phyloP scores from a whole-genome alignment of 495 filamentous ascomycete genomes.

The Neurospora sublineolata region DNA sequence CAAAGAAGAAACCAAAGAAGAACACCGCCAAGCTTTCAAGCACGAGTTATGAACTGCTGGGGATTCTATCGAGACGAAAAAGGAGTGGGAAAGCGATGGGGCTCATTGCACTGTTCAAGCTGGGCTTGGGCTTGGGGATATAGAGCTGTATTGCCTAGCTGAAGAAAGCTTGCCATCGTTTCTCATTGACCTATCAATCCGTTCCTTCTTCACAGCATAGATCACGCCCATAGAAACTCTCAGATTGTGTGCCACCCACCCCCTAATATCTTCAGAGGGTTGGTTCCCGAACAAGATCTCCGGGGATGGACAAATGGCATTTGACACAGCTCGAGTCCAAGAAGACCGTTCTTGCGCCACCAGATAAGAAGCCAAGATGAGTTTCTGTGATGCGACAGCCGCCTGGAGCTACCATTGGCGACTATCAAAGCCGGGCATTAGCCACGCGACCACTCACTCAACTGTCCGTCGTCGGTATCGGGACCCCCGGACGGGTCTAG shows the following conservation, averaged over 20 bases:
- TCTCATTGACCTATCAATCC: neutral
- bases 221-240: neutral
- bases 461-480: neutral
- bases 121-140: neutral
- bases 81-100: neutral
- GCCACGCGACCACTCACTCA: neutral
- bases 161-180: neutral
- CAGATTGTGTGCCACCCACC: neutral
- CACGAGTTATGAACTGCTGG: neutral
- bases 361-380: neutral
- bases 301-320: neutral
- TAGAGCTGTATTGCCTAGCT: neutral
- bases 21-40: neutral
- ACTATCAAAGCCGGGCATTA: neutral
- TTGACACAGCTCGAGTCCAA: neutral
- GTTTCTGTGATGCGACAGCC: neutral
- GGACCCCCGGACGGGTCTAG: neutral
- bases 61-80: neutral
- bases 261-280: neutral
- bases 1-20: neutral
- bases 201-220: neutral
- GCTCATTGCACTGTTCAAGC: neutral
- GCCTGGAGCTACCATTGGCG: neutral
- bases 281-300: neutral
- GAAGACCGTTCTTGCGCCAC: neutral